Conservation (phyloP, 345 rosid species). For the Linum trigynum region DNA sequence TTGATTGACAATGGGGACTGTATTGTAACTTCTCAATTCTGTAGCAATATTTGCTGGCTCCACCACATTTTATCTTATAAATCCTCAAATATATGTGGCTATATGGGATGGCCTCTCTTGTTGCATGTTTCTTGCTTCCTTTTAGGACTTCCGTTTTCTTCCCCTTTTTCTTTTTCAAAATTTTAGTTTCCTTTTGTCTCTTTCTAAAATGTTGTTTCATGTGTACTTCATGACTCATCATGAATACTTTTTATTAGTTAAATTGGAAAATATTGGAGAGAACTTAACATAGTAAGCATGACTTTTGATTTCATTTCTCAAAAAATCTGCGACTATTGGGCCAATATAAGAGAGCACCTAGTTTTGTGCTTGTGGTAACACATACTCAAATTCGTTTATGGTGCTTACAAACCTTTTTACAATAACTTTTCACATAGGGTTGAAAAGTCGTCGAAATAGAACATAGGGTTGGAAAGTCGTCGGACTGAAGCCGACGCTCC, state of each 20-base stretch:
- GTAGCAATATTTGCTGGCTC: constrained; percentile 21
- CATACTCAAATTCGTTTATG: no score
- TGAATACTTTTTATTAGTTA: background rate
- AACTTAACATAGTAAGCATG: no score
- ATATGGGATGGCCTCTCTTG: constrained; percentile 10
- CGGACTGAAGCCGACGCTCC: no score
- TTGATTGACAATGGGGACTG: constrained; percentile 11
- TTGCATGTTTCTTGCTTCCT: constrained; percentile 3
- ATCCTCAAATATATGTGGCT: constrained; percentile 14
- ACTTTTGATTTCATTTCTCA: no score
- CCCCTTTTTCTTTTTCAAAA: background rate
- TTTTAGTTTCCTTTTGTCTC: background rate
- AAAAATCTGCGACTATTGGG: no score
- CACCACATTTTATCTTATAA: constrained; percentile 17
- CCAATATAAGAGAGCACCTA: no score
- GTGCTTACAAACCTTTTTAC: no score
- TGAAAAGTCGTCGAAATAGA: no score
- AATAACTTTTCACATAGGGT: no score
- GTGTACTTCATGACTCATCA: background rate
- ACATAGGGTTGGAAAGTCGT: no score
- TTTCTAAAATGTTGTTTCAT: background rate
- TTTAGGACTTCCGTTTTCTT: background rate
- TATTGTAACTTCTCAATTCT: background rate
- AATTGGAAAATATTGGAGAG: no score
- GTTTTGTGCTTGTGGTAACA: no score